These are phyloP conservation scores for Paramecium sexaurelia DNA, from an alignment of 73 alveolate species.

Conservation along the genomic window DNA sequence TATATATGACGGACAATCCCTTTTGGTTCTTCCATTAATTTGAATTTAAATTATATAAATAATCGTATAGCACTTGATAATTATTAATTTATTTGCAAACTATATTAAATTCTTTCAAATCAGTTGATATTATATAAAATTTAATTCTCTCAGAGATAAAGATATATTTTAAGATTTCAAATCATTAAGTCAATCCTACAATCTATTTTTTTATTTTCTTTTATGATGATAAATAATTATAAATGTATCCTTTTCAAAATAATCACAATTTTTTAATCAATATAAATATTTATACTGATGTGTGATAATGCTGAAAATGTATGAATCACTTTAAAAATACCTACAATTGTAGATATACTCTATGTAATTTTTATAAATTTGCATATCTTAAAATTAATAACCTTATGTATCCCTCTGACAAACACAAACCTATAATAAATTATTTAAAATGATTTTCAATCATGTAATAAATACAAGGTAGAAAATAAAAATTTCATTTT, in stretches of 20 bases:
- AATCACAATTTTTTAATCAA: background rate
- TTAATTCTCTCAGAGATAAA: background rate
- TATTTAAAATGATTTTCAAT: background rate
- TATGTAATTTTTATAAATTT: background rate
- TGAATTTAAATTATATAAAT: background rate
- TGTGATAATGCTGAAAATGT: background rate
- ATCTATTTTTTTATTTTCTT: background rate
- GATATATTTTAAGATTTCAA: background rate
- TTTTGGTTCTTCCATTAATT: slow-evolving; percentile 22
- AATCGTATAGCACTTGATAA: background rate
- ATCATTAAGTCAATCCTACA: background rate
- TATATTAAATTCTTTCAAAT: background rate
- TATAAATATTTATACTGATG: background rate
- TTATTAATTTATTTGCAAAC: background rate
- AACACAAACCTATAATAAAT: background rate
- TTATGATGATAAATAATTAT: background rate
- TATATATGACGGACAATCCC: background rate
- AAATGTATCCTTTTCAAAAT: background rate
- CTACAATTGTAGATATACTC: background rate
- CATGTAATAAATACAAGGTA: background rate
- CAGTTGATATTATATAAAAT: background rate
- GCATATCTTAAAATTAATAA: background rate
- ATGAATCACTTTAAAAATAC: background rate
- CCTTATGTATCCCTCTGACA: background rate
- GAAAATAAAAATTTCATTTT: background rate